A percentile compares a stretch with the other conserved stretches of the same genome.
phyloP scores from a whole-genome alignment of 2,329 filamentous ascomycete species.

The Aspergillus aculeatus region DNA sequence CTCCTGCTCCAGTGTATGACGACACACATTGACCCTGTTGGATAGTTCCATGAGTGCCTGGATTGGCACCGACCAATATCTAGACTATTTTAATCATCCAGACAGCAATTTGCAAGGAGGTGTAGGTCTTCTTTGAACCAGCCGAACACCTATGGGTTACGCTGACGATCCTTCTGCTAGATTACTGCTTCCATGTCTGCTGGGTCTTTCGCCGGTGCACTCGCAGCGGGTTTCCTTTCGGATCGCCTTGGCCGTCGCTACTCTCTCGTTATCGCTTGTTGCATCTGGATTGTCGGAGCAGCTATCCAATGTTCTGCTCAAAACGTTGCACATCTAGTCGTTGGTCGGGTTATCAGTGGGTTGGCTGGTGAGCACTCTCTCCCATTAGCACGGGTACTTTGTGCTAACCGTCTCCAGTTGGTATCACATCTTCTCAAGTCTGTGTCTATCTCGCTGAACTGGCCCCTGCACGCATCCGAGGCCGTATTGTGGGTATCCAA shows the following conservation, averaged over 20 bases:
- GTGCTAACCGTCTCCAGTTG: conserved; percentile 26
- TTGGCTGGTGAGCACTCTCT: conserved; percentile 22
- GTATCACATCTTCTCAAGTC: conserved; percentile 46
- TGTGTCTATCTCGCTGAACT: conserved; percentile 48
- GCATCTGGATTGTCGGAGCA: conserved; percentile 37
- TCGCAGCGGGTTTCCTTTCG: conserved; percentile 37
- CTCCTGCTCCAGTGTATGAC: conserved; percentile 13
- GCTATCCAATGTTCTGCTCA: conserved; percentile 34
- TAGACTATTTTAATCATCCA: conserved; percentile 55
- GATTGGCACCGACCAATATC: conserved; percentile 53
- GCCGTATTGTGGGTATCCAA: conserved; percentile 45
- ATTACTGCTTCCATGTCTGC: conserved; percentile 71
- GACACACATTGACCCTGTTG: no score
- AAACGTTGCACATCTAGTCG: conserved; percentile 42
- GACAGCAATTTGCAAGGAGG: conserved; percentile 39
- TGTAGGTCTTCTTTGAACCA: conserved; percentile 17
- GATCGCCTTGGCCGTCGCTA: conserved; percentile 41
- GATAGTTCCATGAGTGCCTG: conserved; percentile 42
- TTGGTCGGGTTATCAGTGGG: conserved; percentile 50
- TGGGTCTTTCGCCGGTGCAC: conserved; percentile 66
- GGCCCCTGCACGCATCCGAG: conserved; percentile 42
- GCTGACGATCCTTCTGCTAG: conserved; percentile 37
- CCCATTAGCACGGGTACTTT: not conserved
- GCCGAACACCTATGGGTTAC: not conserved
- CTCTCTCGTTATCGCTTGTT: conserved; percentile 39